Base-by-base conservation (phyloP, 768 basidiomycete species). In the Kockovaella imperatae region DNA sequence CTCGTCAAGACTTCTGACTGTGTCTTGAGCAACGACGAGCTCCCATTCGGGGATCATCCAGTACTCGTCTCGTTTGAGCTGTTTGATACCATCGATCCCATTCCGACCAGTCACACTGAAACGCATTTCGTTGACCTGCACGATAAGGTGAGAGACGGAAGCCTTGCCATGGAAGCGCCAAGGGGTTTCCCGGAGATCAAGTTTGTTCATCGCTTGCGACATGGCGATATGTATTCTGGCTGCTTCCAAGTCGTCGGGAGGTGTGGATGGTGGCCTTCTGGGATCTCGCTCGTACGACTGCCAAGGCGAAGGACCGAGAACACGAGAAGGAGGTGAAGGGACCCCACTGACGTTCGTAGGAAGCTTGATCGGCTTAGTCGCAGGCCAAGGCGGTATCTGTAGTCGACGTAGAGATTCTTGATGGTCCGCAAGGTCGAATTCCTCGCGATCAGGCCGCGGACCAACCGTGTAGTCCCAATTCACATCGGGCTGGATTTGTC, bases 21-120 rank as follows among this genome's bases (percentile, higher is more conserved):
- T 36, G 35, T 68, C 58, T 29, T 67, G 52, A 18, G 60, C 57
- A n/a, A 67, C 58, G 24, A 56, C 54, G n/a, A 64, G 45, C 47
- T 74, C 73, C 73, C 73, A 74, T 50, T 60, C 52, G 4, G 67
- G 65, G 10, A 66, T 35, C 11, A 53, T 51, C 70, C 70, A 72
- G 42, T 57, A 72, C 25, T 56, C 52, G 7, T 46, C n/a, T 50
- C 59, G 38, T 76, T 77, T 35, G 18, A 46, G 47, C 23, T 46
- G 42, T 42, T 54, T 48, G 15, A 63, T 44, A n/a, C 42, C 47
- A 26, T 57, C 53, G 29, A 61, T 21, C 25, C 63, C 55, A 13
- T 46, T 44, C 3, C 49, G 35, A 5, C 34, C 26, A 3, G 25
- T 45, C n/a, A 24, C 50, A 11, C 40, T 52, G 35, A 57, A 61